Evolutionary conservation across 805 yeast genomes (phyloP).

Genomic region (Kodamaea lidongshanica): DNA sequence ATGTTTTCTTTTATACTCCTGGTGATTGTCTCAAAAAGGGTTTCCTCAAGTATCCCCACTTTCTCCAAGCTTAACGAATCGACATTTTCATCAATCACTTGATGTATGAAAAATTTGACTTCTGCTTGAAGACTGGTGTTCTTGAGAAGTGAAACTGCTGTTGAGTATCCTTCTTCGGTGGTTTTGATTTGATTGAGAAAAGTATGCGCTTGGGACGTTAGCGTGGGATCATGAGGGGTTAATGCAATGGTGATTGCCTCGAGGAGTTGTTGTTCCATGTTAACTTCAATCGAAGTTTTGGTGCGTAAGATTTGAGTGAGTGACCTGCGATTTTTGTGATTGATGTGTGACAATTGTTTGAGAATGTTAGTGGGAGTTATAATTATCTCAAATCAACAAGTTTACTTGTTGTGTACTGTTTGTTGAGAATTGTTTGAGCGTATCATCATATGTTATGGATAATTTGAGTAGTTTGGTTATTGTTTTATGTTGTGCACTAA

Average conservation of each 20-base stretch:
- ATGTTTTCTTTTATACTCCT: too few relatives aligned
- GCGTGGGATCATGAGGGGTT: constrained; percentile 52
- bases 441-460: too few relatives aligned
- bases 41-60: constrained; percentile 39
- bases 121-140: constrained; percentile 38
- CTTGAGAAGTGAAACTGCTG: constrained; percentile 34
- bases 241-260: constrained; percentile 86
- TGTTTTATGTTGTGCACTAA: too few relatives aligned
- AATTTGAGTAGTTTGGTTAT: too few relatives aligned
- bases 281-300: too few relatives aligned
- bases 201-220: constrained; percentile 50
- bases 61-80: constrained; percentile 39
- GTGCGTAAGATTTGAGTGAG: too few relatives aligned
- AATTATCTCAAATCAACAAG: too few relatives aligned
- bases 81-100: constrained; percentile 58
- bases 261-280: constrained; percentile 58
- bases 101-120: constrained; percentile 61
- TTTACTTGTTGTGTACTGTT: too few relatives aligned
- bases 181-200: constrained; percentile 49
- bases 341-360: too few relatives aligned
- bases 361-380: too few relatives aligned
- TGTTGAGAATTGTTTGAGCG: too few relatives aligned
- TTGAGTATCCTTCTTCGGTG: constrained; percentile 50
- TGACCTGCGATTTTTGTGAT: too few relatives aligned
- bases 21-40: constrained; percentile 32